Evolutionary conservation across 495 filamentous ascomycete genomes (phyloP).

Genomic region (Penicillium coffeae): DNA sequence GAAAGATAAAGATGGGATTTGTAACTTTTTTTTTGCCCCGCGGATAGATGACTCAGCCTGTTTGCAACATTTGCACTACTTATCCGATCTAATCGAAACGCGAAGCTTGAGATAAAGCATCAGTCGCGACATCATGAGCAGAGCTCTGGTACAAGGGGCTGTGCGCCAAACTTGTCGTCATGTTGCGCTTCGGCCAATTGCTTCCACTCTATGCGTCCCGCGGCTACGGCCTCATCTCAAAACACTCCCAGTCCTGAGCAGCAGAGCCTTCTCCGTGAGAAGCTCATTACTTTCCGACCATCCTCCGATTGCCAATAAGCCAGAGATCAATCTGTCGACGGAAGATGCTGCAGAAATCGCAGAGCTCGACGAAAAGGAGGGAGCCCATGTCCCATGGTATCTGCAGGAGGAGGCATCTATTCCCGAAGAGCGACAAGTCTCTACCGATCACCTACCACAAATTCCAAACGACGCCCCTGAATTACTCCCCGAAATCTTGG

Average conservation of each 20-base stretch:
- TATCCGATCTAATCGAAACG: constrained; percentile 8
- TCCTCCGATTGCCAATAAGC: constrained; percentile 13
- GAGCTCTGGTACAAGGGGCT: constrained; percentile 24
- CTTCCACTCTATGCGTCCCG: constrained; percentile 19
- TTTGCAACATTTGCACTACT: constrained; percentile 25
- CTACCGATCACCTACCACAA: constrained; percentile 66
- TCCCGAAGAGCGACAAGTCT: constrained; percentile 47
- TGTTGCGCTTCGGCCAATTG: constrained; percentile 25
- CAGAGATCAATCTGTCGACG: constrained; percentile 10
- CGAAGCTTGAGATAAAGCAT: not conserved
- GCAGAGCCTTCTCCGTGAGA: constrained; percentile 25
- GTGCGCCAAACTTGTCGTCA: constrained; percentile 26
- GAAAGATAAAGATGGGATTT: constrained; percentile 16
- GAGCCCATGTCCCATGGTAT: constrained; percentile 71
- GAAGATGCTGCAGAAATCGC: constrained; percentile 3
- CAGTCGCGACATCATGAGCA: constrained; percentile 26
- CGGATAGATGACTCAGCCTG: constrained; percentile 21
- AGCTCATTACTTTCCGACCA: constrained; percentile 20
- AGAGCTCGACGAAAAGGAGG: constrained; percentile 3
- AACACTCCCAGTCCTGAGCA: constrained; percentile 13
- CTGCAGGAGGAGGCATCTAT: constrained; percentile 61
- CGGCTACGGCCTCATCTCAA: constrained; percentile 15
- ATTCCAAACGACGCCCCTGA: constrained; percentile 71
- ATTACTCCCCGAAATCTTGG: constrained; percentile 67
- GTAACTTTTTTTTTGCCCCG: constrained; percentile 30